phyloP scores from a whole-genome alignment of 768 basidiomycete species.

The Kwoniella sp. region DNA sequence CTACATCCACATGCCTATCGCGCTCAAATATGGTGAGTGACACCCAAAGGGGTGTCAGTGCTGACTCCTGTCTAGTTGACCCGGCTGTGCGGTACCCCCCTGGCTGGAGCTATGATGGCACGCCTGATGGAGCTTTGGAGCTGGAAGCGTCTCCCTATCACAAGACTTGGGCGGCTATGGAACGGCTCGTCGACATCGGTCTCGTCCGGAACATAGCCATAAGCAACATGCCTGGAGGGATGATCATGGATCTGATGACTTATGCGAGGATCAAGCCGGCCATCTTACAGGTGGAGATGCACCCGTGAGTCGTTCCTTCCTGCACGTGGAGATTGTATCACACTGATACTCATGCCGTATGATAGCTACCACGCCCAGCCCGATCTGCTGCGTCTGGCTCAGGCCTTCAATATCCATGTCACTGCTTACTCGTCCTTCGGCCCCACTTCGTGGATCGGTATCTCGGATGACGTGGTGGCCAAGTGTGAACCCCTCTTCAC shows the following conservation, averaged over 20 bases:
- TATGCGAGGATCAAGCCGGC: conserved; percentile 71
- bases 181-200: conserved; percentile 72
- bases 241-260: conserved; percentile 74
- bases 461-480: conserved; percentile 10
- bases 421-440: conserved; percentile 42
- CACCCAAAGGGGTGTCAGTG: background rate
- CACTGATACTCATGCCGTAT: too few species aligned
- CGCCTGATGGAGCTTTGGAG: conserved; percentile 63
- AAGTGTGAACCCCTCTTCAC: conserved; percentile 13
- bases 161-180: conserved; percentile 84
- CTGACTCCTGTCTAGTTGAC: conserved; percentile 61
- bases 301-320: conserved; percentile 59
- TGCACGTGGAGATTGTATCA: too few species aligned
- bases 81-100: conserved; percentile 69
- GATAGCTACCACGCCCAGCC: conserved; percentile 26
- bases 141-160: conserved; percentile 60
- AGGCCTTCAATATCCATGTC: conserved; percentile 37
- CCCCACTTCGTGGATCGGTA: conserved; percentile 22
- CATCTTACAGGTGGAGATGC: conserved; percentile 67
- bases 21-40: conserved; percentile 64
- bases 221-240: conserved; percentile 73
- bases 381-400: conserved; percentile 23
- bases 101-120: conserved; percentile 73
- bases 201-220: conserved; percentile 77
- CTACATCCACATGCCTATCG: conserved; percentile 77